Percentiles rank a stretch among this genome's conserved stretches.
These are phyloP conservation scores for Mayamaea pseudoterrestris DNA, from an alignment of 108 stramenopile genomes.

Conservation along the genomic window DNA sequence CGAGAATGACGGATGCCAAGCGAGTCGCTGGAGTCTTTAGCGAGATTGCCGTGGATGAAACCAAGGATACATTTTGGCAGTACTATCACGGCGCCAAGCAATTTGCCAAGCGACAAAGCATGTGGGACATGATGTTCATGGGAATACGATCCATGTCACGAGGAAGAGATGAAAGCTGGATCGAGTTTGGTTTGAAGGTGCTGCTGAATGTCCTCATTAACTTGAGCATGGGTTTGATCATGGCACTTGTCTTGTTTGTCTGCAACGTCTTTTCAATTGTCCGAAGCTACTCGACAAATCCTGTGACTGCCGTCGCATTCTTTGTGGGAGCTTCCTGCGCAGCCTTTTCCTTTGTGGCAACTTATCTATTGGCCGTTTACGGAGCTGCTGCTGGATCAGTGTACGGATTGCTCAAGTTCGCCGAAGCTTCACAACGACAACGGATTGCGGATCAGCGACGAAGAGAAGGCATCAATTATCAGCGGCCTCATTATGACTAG, in stretches of 20 bases:
- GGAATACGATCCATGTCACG: slow-evolving; percentile 64
- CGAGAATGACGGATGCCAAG: slow-evolving; percentile 79
- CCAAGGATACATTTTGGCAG: slow-evolving; percentile 75
- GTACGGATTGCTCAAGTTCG: slow-evolving; percentile 74
- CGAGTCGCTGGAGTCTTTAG: slow-evolving; percentile 64
- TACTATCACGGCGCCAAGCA: slow-evolving; percentile 69
- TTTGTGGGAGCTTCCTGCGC: slow-evolving; percentile 63
- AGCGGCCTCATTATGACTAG: slow-evolving; percentile 1
- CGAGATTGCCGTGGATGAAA: slow-evolving; percentile 77
- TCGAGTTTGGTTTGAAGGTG: slow-evolving; percentile 53
- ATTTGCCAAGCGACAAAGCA: slow-evolving; percentile 79
- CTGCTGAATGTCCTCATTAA: slow-evolving; percentile 70
- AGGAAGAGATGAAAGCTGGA: slow-evolving; percentile 42
- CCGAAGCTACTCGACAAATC: slow-evolving; percentile 69
- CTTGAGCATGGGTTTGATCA: slow-evolving; percentile 71
- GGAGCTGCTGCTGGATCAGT: slow-evolving; percentile 73
- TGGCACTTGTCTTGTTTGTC: slow-evolving; percentile 71
- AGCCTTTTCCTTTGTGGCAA: slow-evolving; percentile 74
- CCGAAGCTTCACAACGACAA: slow-evolving; percentile 20
- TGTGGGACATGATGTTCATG: slow-evolving; percentile 86
- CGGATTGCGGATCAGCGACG: slow-evolving; percentile 1
- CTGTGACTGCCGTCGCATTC: slow-evolving; percentile 54
- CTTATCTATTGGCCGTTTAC: slow-evolving; percentile 64
- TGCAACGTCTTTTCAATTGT: slow-evolving; percentile 73
- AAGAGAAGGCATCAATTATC: background rate